Conservation (phyloP, 2,329 filamentous ascomycete species). For the Hypoxylon sp. region DNA sequence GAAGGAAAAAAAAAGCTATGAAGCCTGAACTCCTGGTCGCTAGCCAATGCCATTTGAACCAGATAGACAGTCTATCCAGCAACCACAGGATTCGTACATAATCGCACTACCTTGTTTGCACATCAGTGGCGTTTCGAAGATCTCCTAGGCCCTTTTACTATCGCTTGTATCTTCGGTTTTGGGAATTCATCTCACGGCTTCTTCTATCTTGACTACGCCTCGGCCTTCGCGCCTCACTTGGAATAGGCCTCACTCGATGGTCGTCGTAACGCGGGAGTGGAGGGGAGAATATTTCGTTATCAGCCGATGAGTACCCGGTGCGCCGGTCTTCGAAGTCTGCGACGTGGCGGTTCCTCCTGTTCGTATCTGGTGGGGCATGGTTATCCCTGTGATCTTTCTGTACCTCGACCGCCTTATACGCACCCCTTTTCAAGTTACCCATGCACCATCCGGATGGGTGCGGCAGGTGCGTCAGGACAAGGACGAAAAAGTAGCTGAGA, state of each 20-base stretch:
- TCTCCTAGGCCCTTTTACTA: background rate
- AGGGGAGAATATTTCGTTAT: constrained; percentile 14
- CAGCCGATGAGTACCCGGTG: constrained; percentile 19
- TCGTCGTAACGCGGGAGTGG: constrained; percentile 28
- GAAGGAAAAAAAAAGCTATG: constrained; percentile 2
- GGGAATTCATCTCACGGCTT: constrained; percentile 1
- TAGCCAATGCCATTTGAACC: constrained; percentile 7
- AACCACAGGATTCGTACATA: background rate
- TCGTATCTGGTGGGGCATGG: constrained; percentile 1
- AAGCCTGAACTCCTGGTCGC: constrained; percentile 4
- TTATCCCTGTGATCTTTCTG: constrained; percentile 1
- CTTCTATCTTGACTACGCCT: constrained; percentile 28
- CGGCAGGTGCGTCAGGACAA: constrained; percentile 46
- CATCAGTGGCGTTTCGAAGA: background rate
- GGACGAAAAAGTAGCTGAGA: constrained; percentile 48
- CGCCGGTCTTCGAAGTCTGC: constrained; percentile 35
- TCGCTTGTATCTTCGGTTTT: constrained; percentile 8
- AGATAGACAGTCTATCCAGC: background rate
- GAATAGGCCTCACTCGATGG: background rate
- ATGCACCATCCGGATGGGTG: constrained; percentile 41
- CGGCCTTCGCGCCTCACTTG: constrained; percentile 5
- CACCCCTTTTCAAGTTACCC: constrained; percentile 25
- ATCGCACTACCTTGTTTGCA: background rate
- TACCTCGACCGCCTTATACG: constrained; percentile 28
- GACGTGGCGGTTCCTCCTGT: constrained; percentile 19